Percentiles rank a stretch among this genome's conserved stretches.
These are phyloP conservation scores for Cicer cuneatum DNA, from an alignment of 306 rosid genomes.

Conservation along the genomic window DNA sequence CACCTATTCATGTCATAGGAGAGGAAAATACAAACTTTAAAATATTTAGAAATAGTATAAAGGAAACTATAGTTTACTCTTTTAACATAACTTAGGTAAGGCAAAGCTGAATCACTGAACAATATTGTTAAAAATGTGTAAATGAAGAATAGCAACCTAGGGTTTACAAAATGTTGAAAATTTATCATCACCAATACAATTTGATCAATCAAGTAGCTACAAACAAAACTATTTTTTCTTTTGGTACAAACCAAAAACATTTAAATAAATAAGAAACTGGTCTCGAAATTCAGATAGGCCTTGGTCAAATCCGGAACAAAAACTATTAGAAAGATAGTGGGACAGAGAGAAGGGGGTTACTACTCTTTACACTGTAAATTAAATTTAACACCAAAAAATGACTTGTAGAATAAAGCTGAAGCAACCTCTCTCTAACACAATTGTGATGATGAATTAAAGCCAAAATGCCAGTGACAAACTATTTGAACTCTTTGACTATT, in stretches of 20 bases:
- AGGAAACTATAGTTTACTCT: neutral
- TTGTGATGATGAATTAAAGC: constrained; percentile 37
- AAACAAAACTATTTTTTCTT: neutral
- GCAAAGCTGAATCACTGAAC: neutral
- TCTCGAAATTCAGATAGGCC: no score
- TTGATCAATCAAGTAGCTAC: neutral
- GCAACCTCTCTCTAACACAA: constrained; percentile 39
- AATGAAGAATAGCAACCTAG: constrained; percentile 1
- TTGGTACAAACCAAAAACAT: constrained; percentile 18
- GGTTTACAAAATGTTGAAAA: neutral
- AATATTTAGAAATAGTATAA: no score
- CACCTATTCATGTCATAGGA: no score
- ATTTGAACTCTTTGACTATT: constrained; percentile 38
- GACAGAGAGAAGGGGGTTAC: neutral
- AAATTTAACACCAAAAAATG: constrained; percentile 44
- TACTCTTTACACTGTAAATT: constrained; percentile 35
- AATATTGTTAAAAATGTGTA: neutral
- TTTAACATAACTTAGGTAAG: neutral
- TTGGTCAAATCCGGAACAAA: neutral
- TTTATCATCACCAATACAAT: neutral
- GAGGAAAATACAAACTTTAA: no score
- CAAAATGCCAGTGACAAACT: constrained; percentile 49
- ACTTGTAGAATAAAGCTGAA: constrained; percentile 41
- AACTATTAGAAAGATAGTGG: constrained; percentile 1
- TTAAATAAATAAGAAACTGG: neutral